Conservation (phyloP, 75 land plant species). For the Pinus albicaulis region DNA sequence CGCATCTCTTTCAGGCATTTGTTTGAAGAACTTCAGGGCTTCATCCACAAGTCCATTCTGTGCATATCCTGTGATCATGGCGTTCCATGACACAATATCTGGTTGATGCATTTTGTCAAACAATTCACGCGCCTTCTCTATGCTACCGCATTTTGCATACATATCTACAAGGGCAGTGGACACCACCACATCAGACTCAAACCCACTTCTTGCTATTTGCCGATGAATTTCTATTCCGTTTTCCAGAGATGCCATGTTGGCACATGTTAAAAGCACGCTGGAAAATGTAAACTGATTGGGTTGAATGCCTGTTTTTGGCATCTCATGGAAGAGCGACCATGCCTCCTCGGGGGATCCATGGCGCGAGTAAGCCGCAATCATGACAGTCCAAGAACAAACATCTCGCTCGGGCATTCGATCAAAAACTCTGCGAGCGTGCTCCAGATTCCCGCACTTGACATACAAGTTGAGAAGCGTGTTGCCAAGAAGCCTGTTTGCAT, state of each 20-base stretch:
- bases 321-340: conserved; percentile 17
- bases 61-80: conserved; percentile 53
- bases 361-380: conserved; percentile 37
- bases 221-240: conserved; percentile 45
- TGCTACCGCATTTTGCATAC: conserved; percentile 50
- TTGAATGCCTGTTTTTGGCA: conserved; percentile 16
- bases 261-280: conserved; percentile 44
- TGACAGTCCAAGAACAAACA: conserved; percentile 53
- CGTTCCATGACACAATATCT: conserved; percentile 63
- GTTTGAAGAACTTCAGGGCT: not conserved
- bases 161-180: conserved; percentile 51
- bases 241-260: conserved; percentile 9
- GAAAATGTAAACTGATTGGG: conserved; percentile 39
- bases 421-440: conserved; percentile 32
- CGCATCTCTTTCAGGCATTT: not conserved
- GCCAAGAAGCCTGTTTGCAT: not conserved
- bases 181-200: conserved; percentile 32
- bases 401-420: conserved; percentile 31
- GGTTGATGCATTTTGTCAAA: conserved; percentile 28
- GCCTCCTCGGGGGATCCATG: conserved; percentile 16
- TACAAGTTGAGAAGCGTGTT: conserved; percentile 3
- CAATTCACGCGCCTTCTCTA: conserved; percentile 39
- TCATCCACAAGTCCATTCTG: conserved; percentile 38
- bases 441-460: conserved; percentile 5
- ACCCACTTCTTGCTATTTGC: conserved; percentile 20